Evolutionary conservation across 2,329 filamentous ascomycete genomes (phyloP), one percentile per base, ranked within the genome.

Genomic region (Aspergillus sclerotialis): DNA sequence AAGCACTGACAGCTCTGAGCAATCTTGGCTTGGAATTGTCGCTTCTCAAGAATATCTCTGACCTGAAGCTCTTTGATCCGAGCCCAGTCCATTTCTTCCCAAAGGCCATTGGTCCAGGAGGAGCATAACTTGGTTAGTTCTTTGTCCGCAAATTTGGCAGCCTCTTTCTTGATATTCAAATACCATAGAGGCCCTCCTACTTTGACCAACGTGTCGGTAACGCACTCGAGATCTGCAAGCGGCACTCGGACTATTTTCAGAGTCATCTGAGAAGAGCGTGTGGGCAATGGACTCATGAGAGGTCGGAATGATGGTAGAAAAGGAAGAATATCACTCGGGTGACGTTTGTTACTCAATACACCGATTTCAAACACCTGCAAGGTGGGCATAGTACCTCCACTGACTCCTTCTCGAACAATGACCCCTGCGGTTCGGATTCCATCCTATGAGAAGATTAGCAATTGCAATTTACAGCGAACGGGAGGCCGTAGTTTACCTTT

Each of bases 241-340:
- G 82, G 79, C 5, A 96, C 75, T 36, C 82, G 78, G 4, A 75
- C 64, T 2, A 76, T 75, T 56, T 83, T 84, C 8, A 80, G 71
- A 8, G 75, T 73, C 54, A 94, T 76, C 13, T 86, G 75, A 38
- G 72, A 74, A 46, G 78, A 78, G 11, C 67, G 70, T 34, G 78
- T 75, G 1, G 86, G 82, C 0, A 94, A 59, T 9, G 74, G 68
- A 8, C 80, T 75, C 46, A 93, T 78, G 29, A 80, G 68, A 27
- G 71, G 69, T 10, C 84, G 75, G 56, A 92, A 86, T 1, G 67
- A 65, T 4, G 82, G 75, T 2, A 94, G 64, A 53, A 89, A 96
- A 0, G 92, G 89, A 8, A 98, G 69, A 23, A 93, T 70, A 53
- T 96, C 90, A n/a, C 81, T 85, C 11, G 84, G 77, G 50, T 89